Evolutionary conservation across 2,329 filamentous ascomycete species (phyloP).

Genomic region (Colletotrichum endophyticum): DNA sequence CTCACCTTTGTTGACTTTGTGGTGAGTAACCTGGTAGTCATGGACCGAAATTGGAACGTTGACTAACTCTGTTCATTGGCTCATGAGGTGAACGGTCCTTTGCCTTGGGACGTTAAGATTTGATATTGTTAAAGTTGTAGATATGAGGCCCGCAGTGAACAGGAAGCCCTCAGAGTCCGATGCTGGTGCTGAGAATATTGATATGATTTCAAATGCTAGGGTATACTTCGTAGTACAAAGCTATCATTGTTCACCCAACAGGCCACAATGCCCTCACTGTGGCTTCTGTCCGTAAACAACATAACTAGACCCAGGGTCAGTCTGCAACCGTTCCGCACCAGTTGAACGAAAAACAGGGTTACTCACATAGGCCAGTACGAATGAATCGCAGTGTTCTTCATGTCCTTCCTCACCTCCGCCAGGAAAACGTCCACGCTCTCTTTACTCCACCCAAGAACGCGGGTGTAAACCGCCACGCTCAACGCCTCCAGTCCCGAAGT

Average conservation of each 20-base stretch:
- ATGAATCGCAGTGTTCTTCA: slow-evolving; percentile 29
- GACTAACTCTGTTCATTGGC: rapidly evolving
- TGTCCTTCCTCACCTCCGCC: slow-evolving; percentile 26
- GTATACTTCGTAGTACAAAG: no score
- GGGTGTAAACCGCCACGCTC: slow-evolving; percentile 29
- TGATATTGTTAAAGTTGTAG: no score
- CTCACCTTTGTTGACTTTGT: rapidly evolving
- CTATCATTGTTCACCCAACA: no score
- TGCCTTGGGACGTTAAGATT: rapidly evolving
- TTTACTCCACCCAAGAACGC: slow-evolving; percentile 27
- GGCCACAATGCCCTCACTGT: background rate
- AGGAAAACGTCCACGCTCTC: slow-evolving; percentile 28
- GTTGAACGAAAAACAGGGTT: rapidly evolving
- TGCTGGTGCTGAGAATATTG: no score
- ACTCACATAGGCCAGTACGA: slow-evolving; percentile 21
- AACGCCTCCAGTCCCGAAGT: slow-evolving; percentile 28
- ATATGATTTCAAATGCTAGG: no score
- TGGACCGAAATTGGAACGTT: no score
- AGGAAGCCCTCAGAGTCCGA: no score
- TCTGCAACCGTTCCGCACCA: no score
- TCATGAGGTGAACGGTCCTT: rapidly evolving
- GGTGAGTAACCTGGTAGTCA: no score
- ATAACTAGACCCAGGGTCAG: background rate
- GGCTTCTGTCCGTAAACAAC: slow-evolving; percentile 20
- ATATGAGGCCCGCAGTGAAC: rapidly evolving